These are phyloP conservation scores for Scutellaria galericulata DNA, from an alignment of 257 asterid genomes.

Conservation along the genomic window DNA sequence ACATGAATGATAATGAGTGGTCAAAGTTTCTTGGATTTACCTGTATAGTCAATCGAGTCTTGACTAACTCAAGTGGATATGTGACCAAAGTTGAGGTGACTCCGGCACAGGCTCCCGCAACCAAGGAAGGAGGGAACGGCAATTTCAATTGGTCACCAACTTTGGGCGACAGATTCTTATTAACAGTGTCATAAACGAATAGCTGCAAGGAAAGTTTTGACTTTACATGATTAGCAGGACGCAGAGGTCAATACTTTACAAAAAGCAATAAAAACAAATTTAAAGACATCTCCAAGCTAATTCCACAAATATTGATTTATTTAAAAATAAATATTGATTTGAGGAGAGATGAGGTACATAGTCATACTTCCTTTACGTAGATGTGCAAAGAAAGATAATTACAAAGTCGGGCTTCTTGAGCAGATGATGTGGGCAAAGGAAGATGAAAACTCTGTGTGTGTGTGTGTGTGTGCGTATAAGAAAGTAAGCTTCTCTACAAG, in stretches of 20 bases:
- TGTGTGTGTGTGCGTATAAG: not conserved
- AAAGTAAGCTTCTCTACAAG: not conserved
- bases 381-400: not conserved
- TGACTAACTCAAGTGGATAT: conserved; percentile 92
- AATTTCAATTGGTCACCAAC: conserved; percentile 63
- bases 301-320: not conserved
- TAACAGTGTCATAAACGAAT: conserved; percentile 86
- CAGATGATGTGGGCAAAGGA: not conserved
- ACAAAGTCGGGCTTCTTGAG: too few species aligned
- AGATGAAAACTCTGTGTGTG: not conserved
- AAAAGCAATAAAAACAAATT: not conserved
- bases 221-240: not conserved
- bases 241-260: not conserved
- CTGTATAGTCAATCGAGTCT: conserved; percentile 93
- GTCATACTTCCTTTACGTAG: not conserved
- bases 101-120: conserved; percentile 98
- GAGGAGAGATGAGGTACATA: not conserved
- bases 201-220: conserved; percentile 50
- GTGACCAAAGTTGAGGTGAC: conserved; percentile 89
- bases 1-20: not conserved
- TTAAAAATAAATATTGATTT: not conserved
- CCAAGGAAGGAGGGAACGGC: conserved; percentile 75
- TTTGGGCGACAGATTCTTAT: conserved; percentile 77
- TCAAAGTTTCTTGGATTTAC: conserved; percentile 40
- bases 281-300: not conserved